Percentiles rank a stretch among this genome's conserved stretches.
Evolutionary conservation across 805 yeast species (phyloP).

Genomic region (Yarrowia hollandica): DNA sequence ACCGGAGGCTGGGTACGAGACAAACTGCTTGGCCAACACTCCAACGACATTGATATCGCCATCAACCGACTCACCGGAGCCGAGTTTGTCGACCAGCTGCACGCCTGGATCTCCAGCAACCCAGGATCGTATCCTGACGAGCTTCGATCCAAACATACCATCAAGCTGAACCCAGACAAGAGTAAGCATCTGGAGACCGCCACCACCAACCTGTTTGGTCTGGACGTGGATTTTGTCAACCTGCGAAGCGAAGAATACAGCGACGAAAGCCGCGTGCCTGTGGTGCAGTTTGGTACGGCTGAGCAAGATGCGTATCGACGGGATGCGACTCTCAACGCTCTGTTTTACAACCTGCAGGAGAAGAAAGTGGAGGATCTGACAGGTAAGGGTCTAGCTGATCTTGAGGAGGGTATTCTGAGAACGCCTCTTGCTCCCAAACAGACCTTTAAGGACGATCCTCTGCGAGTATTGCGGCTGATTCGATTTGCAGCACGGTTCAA

Average conservation of each 20-base stretch:
- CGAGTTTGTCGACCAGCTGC: conserved; percentile 70
- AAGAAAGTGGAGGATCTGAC: conserved; percentile 83
- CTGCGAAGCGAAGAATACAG: conserved; percentile 85
- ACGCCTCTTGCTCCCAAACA: conserved; percentile 85
- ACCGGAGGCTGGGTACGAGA: conserved; percentile 99
- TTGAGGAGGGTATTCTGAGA: conserved; percentile 66
- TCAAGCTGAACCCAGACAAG: conserved; percentile 90
- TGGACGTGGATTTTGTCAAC: conserved; percentile 94
- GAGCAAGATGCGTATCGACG: conserved; percentile 87
- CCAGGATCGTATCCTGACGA: conserved; percentile 38
- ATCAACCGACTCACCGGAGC: conserved; percentile 83
- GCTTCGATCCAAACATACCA: conserved; percentile 60
- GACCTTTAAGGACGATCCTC: conserved; percentile 92
- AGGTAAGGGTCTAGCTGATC: conserved; percentile 68
- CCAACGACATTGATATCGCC: conserved; percentile 91
- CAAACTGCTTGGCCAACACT: conserved; percentile 73
- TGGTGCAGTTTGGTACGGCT: conserved; percentile 82
- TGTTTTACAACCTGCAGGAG: conserved; percentile 78
- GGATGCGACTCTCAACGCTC: conserved; percentile 92
- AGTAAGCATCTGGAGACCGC: conserved; percentile 97
- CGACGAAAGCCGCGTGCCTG: conserved; percentile 81
- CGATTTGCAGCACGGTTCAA: conserved; percentile 81
- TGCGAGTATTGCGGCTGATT: conserved; percentile 79
- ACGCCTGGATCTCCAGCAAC: conserved; percentile 47
- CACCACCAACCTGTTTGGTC: conserved; percentile 77